Evolutionary conservation across 805 yeast genomes (phyloP), one percentile per base, ranked within the genome.

Genomic region (Saccharomycopsis fermentans): DNA sequence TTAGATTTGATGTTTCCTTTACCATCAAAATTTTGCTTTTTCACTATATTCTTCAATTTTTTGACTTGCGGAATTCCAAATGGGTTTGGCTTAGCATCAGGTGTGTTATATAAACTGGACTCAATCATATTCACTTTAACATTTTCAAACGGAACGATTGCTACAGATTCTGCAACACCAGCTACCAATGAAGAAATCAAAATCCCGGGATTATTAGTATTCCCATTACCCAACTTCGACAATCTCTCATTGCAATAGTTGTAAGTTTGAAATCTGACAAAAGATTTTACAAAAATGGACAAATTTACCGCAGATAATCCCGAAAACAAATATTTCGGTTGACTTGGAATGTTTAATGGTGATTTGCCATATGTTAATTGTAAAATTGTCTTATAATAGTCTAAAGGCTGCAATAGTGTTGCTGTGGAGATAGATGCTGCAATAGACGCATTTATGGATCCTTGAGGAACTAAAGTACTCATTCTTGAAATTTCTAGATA

Each of bases 121-220:
- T 89, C 95, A 61, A 90, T 84, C 87, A 87, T 81, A 8, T 86
- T 77, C 1, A 87, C 84, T 67, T 90, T 90, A 63, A 90, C 76
- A 66, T 85, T 87, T 67, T 92, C 99, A 69, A 92, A 91, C 0
- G 98, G 99, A 19, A 94, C 87, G 24, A 92, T 81, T 77, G 87
- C 80, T 36, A 90, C 63, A 1, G 95, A 83, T 69, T 94, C 98
- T 51, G 84, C 73, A 59, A 86, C 76, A 1, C 96, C 98, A 4
- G 96, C 87, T 74, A 89, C 79, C 63, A 80, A 65, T 8, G 61
- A 55, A 2, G 64, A 60, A 59, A 87, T 82, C 6, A 89, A 87
- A 47, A 89, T 78, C 65, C 90, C 77, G 9, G 95, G 92, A 62
- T 82, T 78, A 62, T 81, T 78, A n/a, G 83, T 81, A 56, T 71